Conservation (phyloP, 768 basidiomycete genomes). For the Coprinopsis cinerea region DNA sequence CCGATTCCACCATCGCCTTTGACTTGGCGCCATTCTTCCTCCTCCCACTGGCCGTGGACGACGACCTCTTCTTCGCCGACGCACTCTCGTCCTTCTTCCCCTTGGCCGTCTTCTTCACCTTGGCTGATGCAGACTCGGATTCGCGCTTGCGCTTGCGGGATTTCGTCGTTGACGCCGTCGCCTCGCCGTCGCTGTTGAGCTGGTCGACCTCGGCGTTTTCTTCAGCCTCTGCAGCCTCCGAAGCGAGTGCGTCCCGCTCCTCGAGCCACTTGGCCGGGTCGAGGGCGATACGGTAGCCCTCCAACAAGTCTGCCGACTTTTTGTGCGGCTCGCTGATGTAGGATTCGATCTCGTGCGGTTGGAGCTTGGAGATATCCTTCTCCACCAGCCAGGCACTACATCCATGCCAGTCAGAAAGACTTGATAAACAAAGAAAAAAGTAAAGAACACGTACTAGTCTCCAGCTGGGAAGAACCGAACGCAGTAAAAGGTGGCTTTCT, state of each 20-base stretch:
- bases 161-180: slow-evolving; percentile 29
- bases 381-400: slow-evolving; percentile 77
- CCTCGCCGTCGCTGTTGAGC: slow-evolving; percentile 26
- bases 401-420: too few relatives aligned
- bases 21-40: slow-evolving; percentile 59
- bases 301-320: slow-evolving; percentile 66
- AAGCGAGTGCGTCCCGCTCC: slow-evolving; percentile 23
- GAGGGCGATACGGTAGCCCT: slow-evolving; percentile 67
- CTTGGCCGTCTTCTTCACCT: slow-evolving; percentile 37
- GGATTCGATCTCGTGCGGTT: slow-evolving; percentile 74
- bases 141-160: slow-evolving; percentile 55
- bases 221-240: slow-evolving; percentile 27
- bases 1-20: slow-evolving; percentile 55
- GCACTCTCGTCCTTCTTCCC: slow-evolving; percentile 33
- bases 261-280: slow-evolving; percentile 54
- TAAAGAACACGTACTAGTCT: slow-evolving; percentile 69
- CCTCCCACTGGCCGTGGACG: slow-evolving; percentile 21
- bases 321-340: slow-evolving; percentile 77
- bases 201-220: slow-evolving; percentile 60
- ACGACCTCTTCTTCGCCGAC: slow-evolving; percentile 29
- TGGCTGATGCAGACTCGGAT: slow-evolving; percentile 33
- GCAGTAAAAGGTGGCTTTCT: slow-evolving; percentile 66
- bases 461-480: slow-evolving; percentile 88
- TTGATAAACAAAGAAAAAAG: slow-evolving; percentile 3
- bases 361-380: slow-evolving; percentile 78